A percentile compares a stretch with the other conserved stretches of the same genome.
These are phyloP conservation scores for Xerocomellus amylosporus DNA, from an alignment of 768 basidiomycete species.

Conservation along the genomic window DNA sequence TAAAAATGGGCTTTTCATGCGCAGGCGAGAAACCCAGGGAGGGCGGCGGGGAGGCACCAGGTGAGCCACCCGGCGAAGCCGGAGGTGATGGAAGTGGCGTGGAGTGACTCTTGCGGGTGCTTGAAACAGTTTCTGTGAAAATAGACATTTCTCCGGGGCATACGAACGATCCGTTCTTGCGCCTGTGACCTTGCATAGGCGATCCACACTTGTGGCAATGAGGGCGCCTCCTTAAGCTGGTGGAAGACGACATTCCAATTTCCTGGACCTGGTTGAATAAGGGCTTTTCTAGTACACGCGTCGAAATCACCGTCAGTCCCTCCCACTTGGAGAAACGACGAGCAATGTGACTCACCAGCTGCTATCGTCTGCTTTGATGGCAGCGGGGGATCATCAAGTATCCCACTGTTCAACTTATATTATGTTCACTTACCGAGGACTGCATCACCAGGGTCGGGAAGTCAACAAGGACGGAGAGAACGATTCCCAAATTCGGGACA, in stretches of 20 bases:
- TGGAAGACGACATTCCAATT: conserved; percentile 26
- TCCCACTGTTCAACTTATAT: conserved; percentile 25
- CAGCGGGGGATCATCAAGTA: conserved; percentile 16
- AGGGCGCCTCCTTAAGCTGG: conserved; percentile 33
- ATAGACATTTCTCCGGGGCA: conserved; percentile 23
- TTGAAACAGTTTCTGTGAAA: conserved; percentile 15
- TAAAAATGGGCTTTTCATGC: conserved; percentile 20
- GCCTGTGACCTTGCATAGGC: conserved; percentile 34
- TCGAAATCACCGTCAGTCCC: conserved; percentile 1
- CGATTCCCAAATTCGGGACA: conserved; percentile 23
- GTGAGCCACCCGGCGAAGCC: conserved; percentile 25
- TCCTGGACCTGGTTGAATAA: not conserved
- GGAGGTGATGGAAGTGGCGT: conserved; percentile 29
- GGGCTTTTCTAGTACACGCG: not conserved
- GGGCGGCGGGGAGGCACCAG: conserved; percentile 16
- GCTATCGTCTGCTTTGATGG: conserved; percentile 24
- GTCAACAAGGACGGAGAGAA: conserved; percentile 13
- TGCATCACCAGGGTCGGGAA: conserved; percentile 5
- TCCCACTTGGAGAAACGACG: not conserved
- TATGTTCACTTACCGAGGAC: not conserved
- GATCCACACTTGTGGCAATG: conserved; percentile 35
- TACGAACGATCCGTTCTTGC: conserved; percentile 30
- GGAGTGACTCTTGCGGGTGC: conserved; percentile 17
- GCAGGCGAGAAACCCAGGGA: conserved; percentile 15
- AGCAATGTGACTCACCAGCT: conserved; percentile 22